Base-by-base conservation (phyloP, 75 land plant genomes). In the Cunninghamia lanceolata region DNA sequence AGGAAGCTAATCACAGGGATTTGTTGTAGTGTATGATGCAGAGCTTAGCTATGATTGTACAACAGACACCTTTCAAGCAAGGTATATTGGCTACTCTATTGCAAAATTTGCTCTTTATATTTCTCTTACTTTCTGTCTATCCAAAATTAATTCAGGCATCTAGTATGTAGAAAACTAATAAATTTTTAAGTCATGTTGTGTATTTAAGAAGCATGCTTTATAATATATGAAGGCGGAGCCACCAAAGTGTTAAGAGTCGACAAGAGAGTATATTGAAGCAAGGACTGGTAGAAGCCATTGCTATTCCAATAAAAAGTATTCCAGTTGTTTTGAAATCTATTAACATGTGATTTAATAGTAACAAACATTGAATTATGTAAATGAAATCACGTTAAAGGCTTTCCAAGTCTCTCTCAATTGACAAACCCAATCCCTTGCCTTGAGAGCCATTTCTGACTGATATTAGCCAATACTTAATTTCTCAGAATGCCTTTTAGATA, bases 21-120 rank as follows among this genome's bases (percentile, higher is more conserved):
- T n/a, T n/a, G n/a, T n/a, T n/a, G n/a, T n/a, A n/a, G n/a, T n/a
- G n/a, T n/a, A n/a, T 91, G 99, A 97, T 92, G 99, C 99, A 46
- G 93, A 97, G 63, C 86, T 97, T 14, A 91, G 94, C 86, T 96
- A 97, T 88, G 95, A 96, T 87, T 79, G 90, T 28, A 46, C 35
- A 2, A 93, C 94, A 17, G 94, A 96, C 84, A 91, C 94, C 32
- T 97, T 97, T 83, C 88, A 92, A 40, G 99, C 99, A 78, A 96
- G 95, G 99, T 97, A 92, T 73, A 38, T 87, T 34, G 35, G 14
- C 8, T 50, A 21, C 14, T 25, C 30, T 52, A 25, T 6, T 35
- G 28, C 32, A 53, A 83, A 53, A 9, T 28, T 28, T 45, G 0
- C 10, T n/a, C 50, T 45, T 80, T 80, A 4, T 45, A 43, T 80